Base-by-base conservation (phyloP, 2,329 filamentous ascomycete genomes). In the Dactylellina sp. region DNA sequence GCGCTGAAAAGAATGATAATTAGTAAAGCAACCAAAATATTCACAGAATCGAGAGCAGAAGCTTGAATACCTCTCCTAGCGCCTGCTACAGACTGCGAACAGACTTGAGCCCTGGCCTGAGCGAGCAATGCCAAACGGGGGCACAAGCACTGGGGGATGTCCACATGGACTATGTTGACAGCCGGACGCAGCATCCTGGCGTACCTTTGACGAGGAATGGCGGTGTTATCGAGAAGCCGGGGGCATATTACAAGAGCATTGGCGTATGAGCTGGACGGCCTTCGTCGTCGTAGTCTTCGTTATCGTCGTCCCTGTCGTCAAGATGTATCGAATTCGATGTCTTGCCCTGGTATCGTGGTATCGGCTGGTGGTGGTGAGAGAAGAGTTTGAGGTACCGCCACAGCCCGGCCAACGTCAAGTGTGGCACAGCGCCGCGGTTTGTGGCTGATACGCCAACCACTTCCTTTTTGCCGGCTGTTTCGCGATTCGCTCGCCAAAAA, bases 41-140 rank as follows among this genome's bases (percentile, higher is more conserved):
- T n/a, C n/a, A n/a, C n/a, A n/a, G n/a, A n/a, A n/a, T n/a, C n/a
- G n/a, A n/a, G n/a, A n/a, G n/a, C n/a, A n/a, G 35, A 20, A 11
- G 16, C 24, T 35, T 28, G 25, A 11, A 37, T 66, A 57, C 52
- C 52, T 35, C 25, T 66, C 11, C 32, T 18, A 16, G n/a, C n/a
- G n/a, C n/a, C n/a, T n/a, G n/a, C n/a, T n/a, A n/a, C n/a, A n/a
- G 40, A 24, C 53, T 14, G 55, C 46, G 44, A 53, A 9, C 28
- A 9, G 22, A 20, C 24, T 35, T 16, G 20, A 49, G 24, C 39
- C 18, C 39, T 49, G 6, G 63, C 42, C 22, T 42, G 55, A 24
- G 64, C 47, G 46, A 70, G 64, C n/a, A 61, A 25, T 47, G 55
- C 64, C 24, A 68, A 25, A 18, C 63, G 63, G 22, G 63, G 64